phyloP scores from a whole-genome alignment of 2,329 filamentous ascomycete species.

The Lasiodiplodia gonubiensis region DNA sequence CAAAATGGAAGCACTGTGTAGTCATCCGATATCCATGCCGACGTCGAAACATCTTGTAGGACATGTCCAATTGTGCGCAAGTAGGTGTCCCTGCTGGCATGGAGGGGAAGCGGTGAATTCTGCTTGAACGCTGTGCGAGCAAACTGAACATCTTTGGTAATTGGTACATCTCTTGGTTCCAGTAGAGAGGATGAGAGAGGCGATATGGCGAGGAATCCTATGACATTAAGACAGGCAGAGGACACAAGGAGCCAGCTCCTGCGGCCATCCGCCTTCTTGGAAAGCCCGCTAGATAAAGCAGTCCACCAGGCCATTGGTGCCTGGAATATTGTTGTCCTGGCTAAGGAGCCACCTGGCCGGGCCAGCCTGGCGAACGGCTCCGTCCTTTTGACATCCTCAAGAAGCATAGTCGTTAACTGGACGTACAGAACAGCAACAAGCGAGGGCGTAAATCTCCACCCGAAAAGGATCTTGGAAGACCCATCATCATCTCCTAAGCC shows the following conservation, averaged over 20 bases:
- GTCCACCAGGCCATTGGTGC: not conserved
- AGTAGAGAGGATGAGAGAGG: not conserved
- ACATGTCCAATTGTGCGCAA: not conserved
- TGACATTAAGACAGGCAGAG: not conserved
- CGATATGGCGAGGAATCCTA: not conserved
- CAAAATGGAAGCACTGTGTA: conserved; percentile 1
- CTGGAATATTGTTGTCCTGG: not conserved
- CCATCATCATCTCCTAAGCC: not conserved
- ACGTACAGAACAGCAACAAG: not conserved
- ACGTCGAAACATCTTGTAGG: conserved; percentile 1
- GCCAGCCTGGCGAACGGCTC: not conserved
- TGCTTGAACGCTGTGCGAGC: not conserved
- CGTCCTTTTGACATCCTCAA: not conserved
- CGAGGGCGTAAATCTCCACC: not conserved
- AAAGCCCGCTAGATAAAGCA: not conserved
- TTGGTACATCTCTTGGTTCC: not conserved
- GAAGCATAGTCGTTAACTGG: not conserved
- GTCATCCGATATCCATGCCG: conserved; percentile 2
- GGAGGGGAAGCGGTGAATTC: not conserved
- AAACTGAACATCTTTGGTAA: not conserved
- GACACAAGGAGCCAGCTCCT: not conserved
- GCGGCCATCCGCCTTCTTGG: not conserved
- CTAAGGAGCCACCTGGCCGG: not conserved
- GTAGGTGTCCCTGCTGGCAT: not conserved
- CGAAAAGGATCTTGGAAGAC: not conserved